These are phyloP conservation scores for Aspergillus cejpii DNA, from an alignment of 2,329 filamentous ascomycete genomes.

Conservation along the genomic window DNA sequence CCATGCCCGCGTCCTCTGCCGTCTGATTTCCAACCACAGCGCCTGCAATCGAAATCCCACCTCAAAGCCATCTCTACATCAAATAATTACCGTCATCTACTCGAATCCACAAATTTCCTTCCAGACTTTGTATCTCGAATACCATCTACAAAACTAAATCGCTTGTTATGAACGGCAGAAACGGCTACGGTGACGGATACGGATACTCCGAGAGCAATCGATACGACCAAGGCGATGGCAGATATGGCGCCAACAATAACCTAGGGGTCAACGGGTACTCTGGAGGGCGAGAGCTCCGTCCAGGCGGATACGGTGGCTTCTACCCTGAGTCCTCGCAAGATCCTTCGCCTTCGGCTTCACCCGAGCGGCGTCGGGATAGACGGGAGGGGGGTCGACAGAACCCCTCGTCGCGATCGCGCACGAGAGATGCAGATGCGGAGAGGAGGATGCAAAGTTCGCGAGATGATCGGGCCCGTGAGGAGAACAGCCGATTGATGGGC, in stretches of 20 bases:
- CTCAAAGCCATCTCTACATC: constrained; percentile 2
- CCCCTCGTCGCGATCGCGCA: constrained; percentile 32
- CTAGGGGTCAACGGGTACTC: constrained; percentile 32
- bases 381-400: constrained; percentile 27
- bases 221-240: constrained; percentile 31
- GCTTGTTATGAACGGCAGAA: constrained; percentile 33
- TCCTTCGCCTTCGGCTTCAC: constrained; percentile 24
- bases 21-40: constrained; percentile 15
- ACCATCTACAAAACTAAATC: constrained; percentile 2
- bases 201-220: constrained; percentile 32
- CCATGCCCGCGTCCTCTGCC: constrained; percentile 21
- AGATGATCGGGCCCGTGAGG: constrained; percentile 23
- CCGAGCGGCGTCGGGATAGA: constrained; percentile 30
- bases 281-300: constrained; percentile 31
- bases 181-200: constrained; percentile 34
- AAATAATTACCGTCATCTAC: constrained; percentile 13
- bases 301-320: constrained; percentile 43
- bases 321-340: constrained; percentile 29
- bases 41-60: constrained; percentile 12
- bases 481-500: constrained; percentile 18
- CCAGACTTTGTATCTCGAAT: constrained; percentile 4
- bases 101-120: constrained; percentile 5
- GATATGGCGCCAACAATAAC: constrained; percentile 27
- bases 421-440: constrained; percentile 26
- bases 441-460: constrained; percentile 22